These are phyloP conservation scores for Endocladia muricata DNA, from an alignment of 31 red algal genomes.

Conservation along the genomic window DNA sequence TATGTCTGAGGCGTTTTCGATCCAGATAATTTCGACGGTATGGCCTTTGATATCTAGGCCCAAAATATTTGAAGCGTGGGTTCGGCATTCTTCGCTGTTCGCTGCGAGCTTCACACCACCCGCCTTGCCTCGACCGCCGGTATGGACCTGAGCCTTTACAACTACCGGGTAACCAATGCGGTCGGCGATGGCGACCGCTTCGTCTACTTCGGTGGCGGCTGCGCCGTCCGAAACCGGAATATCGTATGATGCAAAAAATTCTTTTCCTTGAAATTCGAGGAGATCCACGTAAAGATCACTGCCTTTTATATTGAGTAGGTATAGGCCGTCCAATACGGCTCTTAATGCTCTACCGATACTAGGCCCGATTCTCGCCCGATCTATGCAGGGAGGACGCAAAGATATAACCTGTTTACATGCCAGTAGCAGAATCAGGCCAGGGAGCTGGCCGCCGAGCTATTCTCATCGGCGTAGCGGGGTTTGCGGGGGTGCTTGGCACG, in stretches of 20 bases:
- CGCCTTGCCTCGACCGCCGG: slow-evolving; percentile 63
- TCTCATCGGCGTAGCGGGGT: too few relatives aligned
- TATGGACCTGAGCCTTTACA: slow-evolving; percentile 66
- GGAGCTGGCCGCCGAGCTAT: too few relatives aligned
- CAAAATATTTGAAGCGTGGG: slow-evolving; percentile 56
- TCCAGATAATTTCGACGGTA: too few relatives aligned
- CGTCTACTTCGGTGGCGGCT: slow-evolving; percentile 30
- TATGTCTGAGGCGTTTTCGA: too few relatives aligned
- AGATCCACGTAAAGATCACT: slow-evolving; percentile 55
- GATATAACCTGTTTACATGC: too few relatives aligned
- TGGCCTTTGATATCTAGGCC: slow-evolving; percentile 53
- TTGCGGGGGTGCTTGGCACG: too few relatives aligned
- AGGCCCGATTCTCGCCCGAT: too few relatives aligned
- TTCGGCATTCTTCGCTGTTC: slow-evolving; percentile 36
- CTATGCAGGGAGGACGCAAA: too few relatives aligned
- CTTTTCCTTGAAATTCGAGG: slow-evolving; percentile 83
- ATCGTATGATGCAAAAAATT: slow-evolving; percentile 28
- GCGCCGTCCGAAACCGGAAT: slow-evolving; percentile 42
- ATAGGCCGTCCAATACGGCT: too few relatives aligned
- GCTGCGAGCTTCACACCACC: slow-evolving; percentile 40
- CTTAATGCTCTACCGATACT: too few relatives aligned
- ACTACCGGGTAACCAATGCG: slow-evolving; percentile 26
- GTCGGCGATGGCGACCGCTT: slow-evolving; percentile 27
- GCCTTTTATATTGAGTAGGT: too few relatives aligned
- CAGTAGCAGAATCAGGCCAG: too few relatives aligned